Percentiles rank a stretch among this genome's conserved stretches.
phyloP scores from a whole-genome alignment of 148 eudicot genomes.

The Oxyria digyna region DNA sequence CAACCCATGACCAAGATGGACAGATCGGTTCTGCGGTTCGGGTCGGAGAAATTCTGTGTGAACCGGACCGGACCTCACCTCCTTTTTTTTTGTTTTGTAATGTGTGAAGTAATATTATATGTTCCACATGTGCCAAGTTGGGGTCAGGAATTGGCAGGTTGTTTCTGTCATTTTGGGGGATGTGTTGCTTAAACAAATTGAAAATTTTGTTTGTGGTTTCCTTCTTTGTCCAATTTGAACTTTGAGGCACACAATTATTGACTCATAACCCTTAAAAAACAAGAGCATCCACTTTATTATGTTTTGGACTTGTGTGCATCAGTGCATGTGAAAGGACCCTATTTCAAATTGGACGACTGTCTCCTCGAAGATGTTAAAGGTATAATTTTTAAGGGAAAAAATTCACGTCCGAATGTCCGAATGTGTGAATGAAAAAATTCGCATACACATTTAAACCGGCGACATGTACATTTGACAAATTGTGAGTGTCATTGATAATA shows the following conservation, averaged over 20 bases:
- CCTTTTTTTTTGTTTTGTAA: background rate
- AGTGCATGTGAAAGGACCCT: background rate
- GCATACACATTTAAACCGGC: no score
- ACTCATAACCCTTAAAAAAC: background rate
- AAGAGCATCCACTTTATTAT: background rate
- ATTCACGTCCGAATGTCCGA: no score
- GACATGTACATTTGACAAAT: no score
- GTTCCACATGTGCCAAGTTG: conserved; percentile 2
- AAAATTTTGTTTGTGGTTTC: background rate
- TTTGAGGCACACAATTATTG: background rate
- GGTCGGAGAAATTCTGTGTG: no score
- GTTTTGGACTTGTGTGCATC: background rate
- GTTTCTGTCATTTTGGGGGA: background rate
- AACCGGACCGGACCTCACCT: background rate
- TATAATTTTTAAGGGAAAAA: no score
- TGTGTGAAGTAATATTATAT: background rate
- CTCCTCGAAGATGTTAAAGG: background rate
- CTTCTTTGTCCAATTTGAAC: background rate
- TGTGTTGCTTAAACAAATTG: background rate
- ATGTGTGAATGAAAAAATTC: no score
- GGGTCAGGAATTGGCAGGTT: background rate
- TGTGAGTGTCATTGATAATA: no score
- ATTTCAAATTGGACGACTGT: background rate
- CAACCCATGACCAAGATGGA: background rate
- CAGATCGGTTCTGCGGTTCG: no score